Percentiles rank a stretch among this genome's conserved stretches.
Evolutionary conservation across 2,329 filamentous ascomycete genomes (phyloP).

Genomic region (Eutypella sp.): DNA sequence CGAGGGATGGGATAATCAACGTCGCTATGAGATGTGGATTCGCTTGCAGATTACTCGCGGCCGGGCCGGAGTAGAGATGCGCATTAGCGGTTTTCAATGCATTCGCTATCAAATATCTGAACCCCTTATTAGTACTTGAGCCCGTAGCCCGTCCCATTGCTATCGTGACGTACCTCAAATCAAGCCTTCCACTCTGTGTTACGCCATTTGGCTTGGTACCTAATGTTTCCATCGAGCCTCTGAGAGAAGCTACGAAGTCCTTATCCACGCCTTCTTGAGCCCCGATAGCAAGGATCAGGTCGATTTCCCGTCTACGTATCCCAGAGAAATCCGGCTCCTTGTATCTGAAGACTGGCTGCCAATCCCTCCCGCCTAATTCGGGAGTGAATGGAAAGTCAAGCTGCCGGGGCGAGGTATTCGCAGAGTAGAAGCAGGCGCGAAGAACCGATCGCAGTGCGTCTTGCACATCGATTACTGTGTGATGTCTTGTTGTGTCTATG

Average conservation of each 20-base stretch:
- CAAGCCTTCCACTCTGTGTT: constrained; percentile 51
- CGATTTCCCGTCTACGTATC: constrained; percentile 37
- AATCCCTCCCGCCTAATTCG: constrained; percentile 45
- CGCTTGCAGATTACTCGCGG: constrained; percentile 48
- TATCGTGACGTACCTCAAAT: constrained; percentile 46
- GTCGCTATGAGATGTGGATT: constrained; percentile 52
- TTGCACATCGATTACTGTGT: constrained; percentile 50
- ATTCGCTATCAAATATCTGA: constrained; percentile 55
- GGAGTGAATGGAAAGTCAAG: constrained; percentile 43
- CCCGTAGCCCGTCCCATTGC: background rate
- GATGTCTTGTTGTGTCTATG: constrained; percentile 34
- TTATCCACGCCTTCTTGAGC: constrained; percentile 49
- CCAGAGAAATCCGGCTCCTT: constrained; percentile 23
- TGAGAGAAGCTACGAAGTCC: constrained; percentile 43
- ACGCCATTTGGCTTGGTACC: constrained; percentile 45
- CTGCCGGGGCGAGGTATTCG: constrained; percentile 42
- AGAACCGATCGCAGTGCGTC: constrained; percentile 53
- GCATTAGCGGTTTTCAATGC: constrained; percentile 55
- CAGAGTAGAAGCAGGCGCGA: constrained; percentile 44
- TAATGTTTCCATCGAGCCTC: constrained; percentile 49
- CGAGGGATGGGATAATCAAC: constrained; percentile 55
- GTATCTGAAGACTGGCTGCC: constrained; percentile 48
- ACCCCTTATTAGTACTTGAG: constrained; percentile 2
- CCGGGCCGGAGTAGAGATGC: constrained; percentile 45
- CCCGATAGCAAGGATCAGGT: constrained; percentile 57